Base-by-base conservation (phyloP, 1,284 basidiomycete species). In the Cutaneotrichosporon mucoides region DNA sequence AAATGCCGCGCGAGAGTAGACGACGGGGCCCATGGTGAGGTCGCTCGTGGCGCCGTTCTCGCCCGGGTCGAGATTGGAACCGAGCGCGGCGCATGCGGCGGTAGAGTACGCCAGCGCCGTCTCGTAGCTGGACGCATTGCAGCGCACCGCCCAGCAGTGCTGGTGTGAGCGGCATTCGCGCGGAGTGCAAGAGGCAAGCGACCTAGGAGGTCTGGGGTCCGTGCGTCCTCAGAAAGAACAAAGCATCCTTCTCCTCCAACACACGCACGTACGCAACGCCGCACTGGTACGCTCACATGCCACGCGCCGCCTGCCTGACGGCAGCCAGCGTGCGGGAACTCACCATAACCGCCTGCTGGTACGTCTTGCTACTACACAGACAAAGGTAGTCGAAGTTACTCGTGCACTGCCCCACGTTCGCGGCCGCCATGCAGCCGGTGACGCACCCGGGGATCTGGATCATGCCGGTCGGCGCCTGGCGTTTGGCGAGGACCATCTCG, bases 21-120 rank as follows among this genome's bases (percentile, higher is more conserved):
- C 35, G 53, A 62, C 38, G 7, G 61, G 61, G 8, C 40, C n/a
- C n/a, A 53, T 13, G 3, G 47, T 43, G 11, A 56, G 24, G 51
- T 57, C 53, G 33, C 33, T 36, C 11, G 10, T 33, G 5, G 49
- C 49, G 38, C 16, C 16, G 10, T 41, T 51, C 37, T 10, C 24
- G 24, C 9, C 15, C 7, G 9, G 38, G 6, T 4, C 4, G 6
- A 51, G 24, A 12, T 41, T 10, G 2, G 38, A 37, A 9, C 49
- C 49, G 24, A 51, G n/a, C 4, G 49, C 49, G 15, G 37, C 33
- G 38, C 49, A 51, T n/a, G 49, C 38, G 15, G 49, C 9, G 11
- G 16, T 6, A 10, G 15, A 15, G 49, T 51, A 51, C 37, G 49
- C 40, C 15, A 51, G 37, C 2, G 49, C 49, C 8, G 37, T 38